These are phyloP conservation scores for Heritiera fomes DNA, from an alignment of 345 rosid species.

Conservation along the genomic window DNA sequence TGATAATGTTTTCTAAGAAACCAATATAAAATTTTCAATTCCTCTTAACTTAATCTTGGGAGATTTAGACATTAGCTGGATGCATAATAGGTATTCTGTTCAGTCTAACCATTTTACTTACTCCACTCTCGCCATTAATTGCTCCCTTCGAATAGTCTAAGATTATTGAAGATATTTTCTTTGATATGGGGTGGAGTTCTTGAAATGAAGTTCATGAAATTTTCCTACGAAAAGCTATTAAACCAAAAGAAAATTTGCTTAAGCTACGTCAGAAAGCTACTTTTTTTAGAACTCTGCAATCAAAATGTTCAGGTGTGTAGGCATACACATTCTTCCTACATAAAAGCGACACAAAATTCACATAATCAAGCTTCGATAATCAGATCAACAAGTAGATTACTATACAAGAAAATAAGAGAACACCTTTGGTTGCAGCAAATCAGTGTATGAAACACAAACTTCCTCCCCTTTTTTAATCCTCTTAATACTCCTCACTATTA, in stretches of 20 bases:
- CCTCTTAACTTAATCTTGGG: neutral
- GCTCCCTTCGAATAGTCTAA: neutral
- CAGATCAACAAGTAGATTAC: neutral
- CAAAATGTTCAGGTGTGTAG: neutral
- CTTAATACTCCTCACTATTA: conserved; percentile 63
- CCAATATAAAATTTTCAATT: no score
- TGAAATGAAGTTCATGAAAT: neutral
- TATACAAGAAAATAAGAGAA: neutral
- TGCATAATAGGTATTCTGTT: neutral
- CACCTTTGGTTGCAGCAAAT: conserved; percentile 78
- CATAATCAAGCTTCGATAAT: neutral
- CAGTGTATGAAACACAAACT: conserved; percentile 69
- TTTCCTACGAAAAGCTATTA: neutral
- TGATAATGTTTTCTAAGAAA: neutral
- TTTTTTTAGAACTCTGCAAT: neutral
- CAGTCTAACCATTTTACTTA: neutral
- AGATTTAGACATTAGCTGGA: neutral
- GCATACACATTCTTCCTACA: neutral
- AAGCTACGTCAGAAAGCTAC: neutral
- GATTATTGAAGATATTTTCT: neutral
- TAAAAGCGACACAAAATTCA: neutral
- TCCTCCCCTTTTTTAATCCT: conserved; percentile 55
- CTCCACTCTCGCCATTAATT: neutral
- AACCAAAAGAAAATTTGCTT: neutral
- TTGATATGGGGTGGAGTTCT: neutral